Evolutionary conservation across 116 monocot species (phyloP), one percentile per base, ranked within the genome.

Genomic region (Iris pallida): DNA sequence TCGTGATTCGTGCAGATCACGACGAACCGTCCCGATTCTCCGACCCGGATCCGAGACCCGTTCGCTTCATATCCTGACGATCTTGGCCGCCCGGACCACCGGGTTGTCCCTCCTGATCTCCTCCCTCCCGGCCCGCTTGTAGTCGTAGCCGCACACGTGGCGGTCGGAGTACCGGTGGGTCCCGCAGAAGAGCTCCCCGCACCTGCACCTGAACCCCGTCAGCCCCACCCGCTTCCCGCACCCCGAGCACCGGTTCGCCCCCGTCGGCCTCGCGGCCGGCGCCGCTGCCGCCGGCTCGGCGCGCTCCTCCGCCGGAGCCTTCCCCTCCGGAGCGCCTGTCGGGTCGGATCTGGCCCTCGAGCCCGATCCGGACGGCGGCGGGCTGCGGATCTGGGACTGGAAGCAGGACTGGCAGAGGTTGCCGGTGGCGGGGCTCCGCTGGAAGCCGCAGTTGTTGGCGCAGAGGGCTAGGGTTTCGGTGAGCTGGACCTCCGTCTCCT

Each of bases 381-480:
- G 70, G 14, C 19, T 73, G 69, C 57, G 42, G 49, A 79, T 47
- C 70, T 71, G 78, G 61, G 80, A 72, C 20, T 63, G 79, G 51
- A 86, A 90, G 79, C 90, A 90, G 64, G 53, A 41, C 45, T 65
- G 44, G 53, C 64, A 73, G 57, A 81, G 68, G 65, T 90, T 80
- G 46, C 81, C 81, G 15, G 86, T 84, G 41, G 87, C 81, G 19
- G 86, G 55, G 69, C 53, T 87, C 19, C 85, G 82, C 60, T 85
- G 80, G 75, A 89, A 85, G 45, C 88, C 88, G 73, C 88, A 88
- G 68, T 73, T 82, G 88, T 89, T 89, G 63, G 68, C 73, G 65
- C 89, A 89, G 55, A 80, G 70, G 42, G 45, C 61, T 0, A 79
- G 74, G 7, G 59, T 63, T 59, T 59, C 55, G 20, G 73, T 55